Evolutionary conservation across 345 rosid species (phyloP).

Genomic region (Citrus medica): DNA sequence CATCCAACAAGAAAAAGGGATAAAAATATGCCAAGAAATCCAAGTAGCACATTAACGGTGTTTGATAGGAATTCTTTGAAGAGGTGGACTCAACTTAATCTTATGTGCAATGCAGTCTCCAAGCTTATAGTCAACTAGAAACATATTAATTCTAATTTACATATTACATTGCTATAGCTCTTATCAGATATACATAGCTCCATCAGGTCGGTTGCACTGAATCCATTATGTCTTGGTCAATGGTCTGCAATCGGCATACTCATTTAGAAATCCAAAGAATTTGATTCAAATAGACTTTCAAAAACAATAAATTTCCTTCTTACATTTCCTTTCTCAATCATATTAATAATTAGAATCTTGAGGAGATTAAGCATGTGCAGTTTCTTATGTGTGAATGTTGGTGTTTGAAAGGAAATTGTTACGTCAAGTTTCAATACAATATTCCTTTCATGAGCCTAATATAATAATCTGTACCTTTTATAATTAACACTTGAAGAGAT

Average conservation of each 20-base stretch:
- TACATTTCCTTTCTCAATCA: not conserved
- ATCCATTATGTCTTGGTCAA: not conserved
- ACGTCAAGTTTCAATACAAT: no score
- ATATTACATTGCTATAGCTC: not conserved
- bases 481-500: no score
- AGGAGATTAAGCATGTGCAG: no score
- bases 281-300: not conserved
- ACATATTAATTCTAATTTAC: not conserved
- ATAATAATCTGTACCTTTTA: no score
- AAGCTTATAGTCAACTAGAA: no score
- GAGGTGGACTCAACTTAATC: not conserved
- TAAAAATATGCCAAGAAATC: not conserved
- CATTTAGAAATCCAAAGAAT: not conserved
- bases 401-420: no score
- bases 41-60: not conserved
- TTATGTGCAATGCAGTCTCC: no score
- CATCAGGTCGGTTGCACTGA: not conserved
- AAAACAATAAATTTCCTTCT: not conserved
- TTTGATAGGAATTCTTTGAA: not conserved
- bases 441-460: no score
- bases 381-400: no score
- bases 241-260: not conserved
- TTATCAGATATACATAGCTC: not conserved
- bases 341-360: not conserved
- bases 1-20: conserved; percentile 12